phyloP scores from a whole-genome alignment of 768 basidiomycete species.

The Trametes maxima region DNA sequence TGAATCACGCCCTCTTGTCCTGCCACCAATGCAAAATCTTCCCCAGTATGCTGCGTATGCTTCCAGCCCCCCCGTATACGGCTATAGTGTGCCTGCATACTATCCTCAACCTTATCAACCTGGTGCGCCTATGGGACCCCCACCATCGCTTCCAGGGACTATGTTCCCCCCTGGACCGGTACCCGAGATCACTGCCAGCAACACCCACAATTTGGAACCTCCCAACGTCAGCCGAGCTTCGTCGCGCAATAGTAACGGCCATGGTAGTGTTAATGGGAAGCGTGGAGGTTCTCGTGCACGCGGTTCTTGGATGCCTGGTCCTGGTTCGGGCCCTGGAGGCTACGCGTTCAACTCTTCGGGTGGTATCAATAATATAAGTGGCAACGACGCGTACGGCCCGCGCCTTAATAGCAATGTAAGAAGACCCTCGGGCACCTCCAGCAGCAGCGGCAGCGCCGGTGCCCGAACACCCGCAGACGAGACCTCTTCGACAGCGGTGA shows the following conservation, averaged over 20 bases:
- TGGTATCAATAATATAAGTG: slow-evolving; percentile 25
- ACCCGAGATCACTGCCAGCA: slow-evolving; percentile 8
- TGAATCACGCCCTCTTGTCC: slow-evolving; percentile 36
- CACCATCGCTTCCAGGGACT: slow-evolving; percentile 22
- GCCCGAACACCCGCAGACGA: slow-evolving; percentile 73
- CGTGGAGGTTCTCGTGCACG: slow-evolving; percentile 29
- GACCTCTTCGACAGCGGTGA: slow-evolving; percentile 73
- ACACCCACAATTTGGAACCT: slow-evolving; percentile 32
- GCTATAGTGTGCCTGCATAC: slow-evolving; percentile 28
- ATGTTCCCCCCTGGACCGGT: slow-evolving; percentile 13
- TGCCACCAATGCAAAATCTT: slow-evolving; percentile 29
- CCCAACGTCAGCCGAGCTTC: slow-evolving; percentile 37
- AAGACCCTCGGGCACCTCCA: slow-evolving; percentile 52
- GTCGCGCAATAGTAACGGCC: slow-evolving; percentile 38
- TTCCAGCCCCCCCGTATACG: slow-evolving; percentile 26
- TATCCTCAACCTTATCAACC: slow-evolving; percentile 19
- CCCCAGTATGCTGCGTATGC: slow-evolving; percentile 39
- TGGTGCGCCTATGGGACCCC: slow-evolving; percentile 16
- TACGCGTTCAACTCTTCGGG: slow-evolving; percentile 35
- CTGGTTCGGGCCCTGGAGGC: slow-evolving; percentile 57
- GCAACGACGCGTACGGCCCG: slow-evolving; percentile 60
- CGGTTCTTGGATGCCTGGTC: slow-evolving; percentile 68
- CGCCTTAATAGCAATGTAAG: slow-evolving; percentile 55
- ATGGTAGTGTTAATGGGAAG: slow-evolving; percentile 30
- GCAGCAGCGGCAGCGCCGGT: slow-evolving; percentile 47